Base-by-base conservation (phyloP, 75 land plant species). In the Pseudotsuga menziesii region DNA sequence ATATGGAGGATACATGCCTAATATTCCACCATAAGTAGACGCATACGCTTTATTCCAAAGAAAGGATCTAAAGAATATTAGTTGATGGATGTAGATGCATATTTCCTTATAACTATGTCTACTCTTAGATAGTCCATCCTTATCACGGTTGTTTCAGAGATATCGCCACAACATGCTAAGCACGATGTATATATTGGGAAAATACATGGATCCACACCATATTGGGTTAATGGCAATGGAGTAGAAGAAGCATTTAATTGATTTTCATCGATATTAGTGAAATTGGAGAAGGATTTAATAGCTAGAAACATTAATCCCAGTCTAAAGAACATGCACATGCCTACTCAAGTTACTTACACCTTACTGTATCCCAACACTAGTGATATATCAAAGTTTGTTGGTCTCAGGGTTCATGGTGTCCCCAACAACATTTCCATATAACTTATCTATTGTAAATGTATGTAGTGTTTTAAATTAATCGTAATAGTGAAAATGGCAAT, bases 401-500 rank as follows among this genome's bases (percentile, higher is more conserved):
- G 92, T n/a, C 80, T 90, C 72, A 90, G 91, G 15, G 91, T 79
- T 19, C 81, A 26, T 27, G 92, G 92, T 15, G 78, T 90, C 23
- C 91, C 92, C 5, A 90, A 88, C 76, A 90, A 91, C 77, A 85
- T 88, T 59, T 88, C 92, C 73, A 86, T 90, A 16, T 76, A 36
- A 59, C 35, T n/a, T n/a, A n/a, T n/a, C n/a, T n/a, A n/a, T n/a
- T n/a, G n/a, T n/a, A n/a, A n/a, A n/a, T n/a, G n/a, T n/a, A n/a
- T n/a, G n/a, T n/a, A n/a, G n/a, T n/a, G n/a, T n/a, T n/a, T n/a
- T n/a, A n/a, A n/a, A n/a, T n/a, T n/a, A n/a, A n/a, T n/a, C n/a
- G n/a, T n/a, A n/a, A n/a, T n/a, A n/a, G n/a, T n/a, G n/a, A n/a
- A n/a, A n/a, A n/a, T n/a, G n/a, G n/a, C n/a, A n/a, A n/a, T n/a